Base-by-base conservation (phyloP, 495 filamentous ascomycete species). In the Xanthoparmelia taractica region DNA sequence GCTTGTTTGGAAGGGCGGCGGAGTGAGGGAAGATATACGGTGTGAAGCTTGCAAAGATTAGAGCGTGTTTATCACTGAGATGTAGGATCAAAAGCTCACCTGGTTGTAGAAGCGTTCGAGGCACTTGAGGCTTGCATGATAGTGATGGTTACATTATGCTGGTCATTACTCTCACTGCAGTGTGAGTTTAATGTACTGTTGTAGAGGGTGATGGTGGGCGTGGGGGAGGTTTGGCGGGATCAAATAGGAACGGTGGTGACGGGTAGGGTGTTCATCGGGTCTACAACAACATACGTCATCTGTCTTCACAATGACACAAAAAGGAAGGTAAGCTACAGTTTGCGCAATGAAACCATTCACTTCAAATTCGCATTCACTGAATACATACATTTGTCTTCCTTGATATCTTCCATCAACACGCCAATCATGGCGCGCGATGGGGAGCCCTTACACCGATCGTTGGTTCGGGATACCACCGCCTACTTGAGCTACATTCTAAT, bases 21-120 rank as follows among this genome's bases (percentile, higher is more conserved):
- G 89, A 90, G 38, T 91, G 84, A 38, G 92, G 84, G 37, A 92
- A 88, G 18, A 90, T 88, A 67, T 86, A 85, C 68, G 96, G 83
- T 63, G 96, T 82, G 50, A 91, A 85, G 72, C 77, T 80, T 61
- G n/a, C 6, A 55, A 15, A 4, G 5, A n/a, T 54, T 23, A 38
- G n/a, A 41, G 11, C 4, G 0, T 11, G 17, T 20, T 31, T 11
- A 27, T 15, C 23, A 20, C 1, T 8, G 18, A 12, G 5, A 8
- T 27, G 18, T n/a, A 17, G 17, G 6, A 20, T 20, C 17, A 29
- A 47, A 52, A 20, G 33, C 45, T 38, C 31, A 61, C 60, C 17
- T 55, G 23, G 45, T 41, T n/a, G 37, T 41, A n/a, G 34, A 55
- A 54, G 37, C 0, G 17, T 15, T 31, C 48, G 10, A 40, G 25